A percentile compares a stretch with the other conserved stretches of the same genome.
Evolutionary conservation across 306 rosid genomes (phyloP).

Genomic region (Rosa lucieae): DNA sequence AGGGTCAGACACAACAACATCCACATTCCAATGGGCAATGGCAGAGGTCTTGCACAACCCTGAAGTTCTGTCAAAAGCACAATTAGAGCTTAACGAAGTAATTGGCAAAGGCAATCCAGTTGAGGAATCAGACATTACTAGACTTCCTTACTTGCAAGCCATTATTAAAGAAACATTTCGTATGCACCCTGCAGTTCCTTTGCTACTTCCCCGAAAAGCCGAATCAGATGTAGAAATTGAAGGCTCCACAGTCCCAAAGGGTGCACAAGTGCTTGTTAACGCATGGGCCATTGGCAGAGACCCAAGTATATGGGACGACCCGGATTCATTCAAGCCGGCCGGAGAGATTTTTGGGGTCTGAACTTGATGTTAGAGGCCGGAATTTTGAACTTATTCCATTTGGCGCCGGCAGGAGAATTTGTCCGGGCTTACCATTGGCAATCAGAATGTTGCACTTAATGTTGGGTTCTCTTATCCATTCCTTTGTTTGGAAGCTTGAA

Average conservation of each 20-base stretch:
- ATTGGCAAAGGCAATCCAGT: slow-evolving; percentile 51
- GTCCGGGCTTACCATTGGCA: slow-evolving; percentile 53
- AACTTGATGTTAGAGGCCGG: slow-evolving; percentile 42
- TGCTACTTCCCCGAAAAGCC: slow-evolving; percentile 53
- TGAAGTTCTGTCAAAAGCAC: slow-evolving; percentile 36
- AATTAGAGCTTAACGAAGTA: slow-evolving; percentile 33
- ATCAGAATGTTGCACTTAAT: slow-evolving; percentile 45
- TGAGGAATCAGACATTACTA: slow-evolving; percentile 49
- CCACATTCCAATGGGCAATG: slow-evolving; percentile 58
- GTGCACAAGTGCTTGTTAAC: slow-evolving; percentile 44
- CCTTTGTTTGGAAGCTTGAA: slow-evolving; percentile 63
- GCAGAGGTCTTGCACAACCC: slow-evolving; percentile 49
- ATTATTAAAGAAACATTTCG: slow-evolving; percentile 52
- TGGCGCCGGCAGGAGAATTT: slow-evolving; percentile 43
- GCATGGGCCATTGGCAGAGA: slow-evolving; percentile 52
- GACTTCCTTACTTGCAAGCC: slow-evolving; percentile 53
- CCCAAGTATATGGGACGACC: slow-evolving; percentile 39
- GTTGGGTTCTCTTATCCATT: slow-evolving; percentile 51
- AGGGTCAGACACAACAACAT: slow-evolving; percentile 56
- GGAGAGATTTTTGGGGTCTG: slow-evolving; percentile 49
- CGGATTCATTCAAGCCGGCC: slow-evolving; percentile 48
- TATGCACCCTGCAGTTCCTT: slow-evolving; percentile 39
- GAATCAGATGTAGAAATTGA: slow-evolving; percentile 36
- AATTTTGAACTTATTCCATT: slow-evolving; percentile 54
- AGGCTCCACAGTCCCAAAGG: slow-evolving; percentile 48